Conservation (phyloP, 352 stramenopile species). For the Phytophthora multivora region DNA sequence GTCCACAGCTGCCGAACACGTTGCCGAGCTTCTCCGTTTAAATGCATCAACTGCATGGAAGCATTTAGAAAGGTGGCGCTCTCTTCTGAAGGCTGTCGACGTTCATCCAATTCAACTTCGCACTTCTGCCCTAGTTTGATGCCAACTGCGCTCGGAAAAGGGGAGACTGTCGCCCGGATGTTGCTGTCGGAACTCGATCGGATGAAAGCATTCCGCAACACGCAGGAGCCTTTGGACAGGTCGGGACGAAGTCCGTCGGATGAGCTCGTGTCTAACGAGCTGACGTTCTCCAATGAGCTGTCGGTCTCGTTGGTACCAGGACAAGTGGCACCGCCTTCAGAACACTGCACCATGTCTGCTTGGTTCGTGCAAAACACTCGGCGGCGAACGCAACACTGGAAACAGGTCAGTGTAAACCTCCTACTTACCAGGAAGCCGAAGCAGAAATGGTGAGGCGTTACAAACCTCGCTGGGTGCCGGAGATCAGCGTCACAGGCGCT, state of each 20-base stretch:
- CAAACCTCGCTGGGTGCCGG: constrained; percentile 7
- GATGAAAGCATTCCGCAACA: constrained; percentile 17
- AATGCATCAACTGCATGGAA: constrained; percentile 67
- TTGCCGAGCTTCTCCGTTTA: constrained; percentile 65
- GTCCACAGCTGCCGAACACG: constrained; percentile 69
- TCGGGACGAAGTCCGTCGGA: not conserved
- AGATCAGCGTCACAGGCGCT: not conserved
- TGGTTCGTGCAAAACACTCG: constrained; percentile 23
- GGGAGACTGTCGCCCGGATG: constrained; percentile 18
- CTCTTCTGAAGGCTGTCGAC: constrained; percentile 1
- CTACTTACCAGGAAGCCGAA: constrained; percentile 10
- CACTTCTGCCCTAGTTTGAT: not conserved
- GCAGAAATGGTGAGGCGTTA: constrained; percentile 20
- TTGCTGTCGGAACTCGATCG: constrained; percentile 43
- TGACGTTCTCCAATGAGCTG: too few relatives aligned
- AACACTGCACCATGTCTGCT: constrained; percentile 24
- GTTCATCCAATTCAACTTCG: not conserved
- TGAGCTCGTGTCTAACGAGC: not conserved
- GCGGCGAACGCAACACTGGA: constrained; percentile 16
- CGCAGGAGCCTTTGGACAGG: not conserved
- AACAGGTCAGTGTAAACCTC: not conserved
- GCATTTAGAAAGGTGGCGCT: constrained; percentile 57
- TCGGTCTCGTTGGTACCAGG: too few relatives aligned
- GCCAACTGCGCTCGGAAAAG: constrained; percentile 9
- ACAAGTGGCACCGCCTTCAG: constrained; percentile 1